Evolutionary conservation across 768 basidiomycete genomes (phyloP).

Genomic region (Phanerochaete carnosa): DNA sequence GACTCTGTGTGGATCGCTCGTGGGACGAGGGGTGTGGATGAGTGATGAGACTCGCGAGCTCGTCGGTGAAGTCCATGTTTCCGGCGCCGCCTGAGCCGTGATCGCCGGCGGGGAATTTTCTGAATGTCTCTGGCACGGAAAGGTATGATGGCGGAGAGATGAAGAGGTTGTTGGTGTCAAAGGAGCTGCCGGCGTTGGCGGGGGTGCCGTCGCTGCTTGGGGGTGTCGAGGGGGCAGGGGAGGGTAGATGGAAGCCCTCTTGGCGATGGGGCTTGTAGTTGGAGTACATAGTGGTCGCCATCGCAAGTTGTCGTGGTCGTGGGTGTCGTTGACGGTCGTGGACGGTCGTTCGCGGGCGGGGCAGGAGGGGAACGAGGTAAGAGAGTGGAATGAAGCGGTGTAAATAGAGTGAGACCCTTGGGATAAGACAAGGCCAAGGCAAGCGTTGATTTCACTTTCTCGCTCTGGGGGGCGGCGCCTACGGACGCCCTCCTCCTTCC

Average conservation of each 20-base stretch:
- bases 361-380: slow-evolving; percentile 3
- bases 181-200: slow-evolving; percentile 23
- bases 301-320: slow-evolving; percentile 2
- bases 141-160: slow-evolving; percentile 39
- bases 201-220: slow-evolving; percentile 10
- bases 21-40: slow-evolving; percentile 32
- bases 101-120: slow-evolving; percentile 42
- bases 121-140: slow-evolving; percentile 52
- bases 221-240: slow-evolving; percentile 15
- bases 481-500: not conserved
- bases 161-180: slow-evolving; percentile 37
- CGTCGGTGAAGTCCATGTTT: slow-evolving; percentile 61
- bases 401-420: not conserved
- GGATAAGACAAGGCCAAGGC: not conserved
- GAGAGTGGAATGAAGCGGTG: not conserved
- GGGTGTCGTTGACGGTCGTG: not conserved
- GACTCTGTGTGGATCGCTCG: slow-evolving; percentile 41
- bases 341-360: not conserved
- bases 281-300: slow-evolving; percentile 23
- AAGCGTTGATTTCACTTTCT: slow-evolving; percentile 1
- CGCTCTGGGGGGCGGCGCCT: not conserved
- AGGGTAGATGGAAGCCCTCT: slow-evolving; percentile 69
- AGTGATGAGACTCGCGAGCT: slow-evolving; percentile 57
- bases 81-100: slow-evolving; percentile 12
- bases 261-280: slow-evolving; percentile 59